A percentile compares a stretch with the other conserved stretches of the same genome.
Evolutionary conservation across 1,284 basidiomycete species (phyloP).

Genomic region (Cryptococcus sp.): DNA sequence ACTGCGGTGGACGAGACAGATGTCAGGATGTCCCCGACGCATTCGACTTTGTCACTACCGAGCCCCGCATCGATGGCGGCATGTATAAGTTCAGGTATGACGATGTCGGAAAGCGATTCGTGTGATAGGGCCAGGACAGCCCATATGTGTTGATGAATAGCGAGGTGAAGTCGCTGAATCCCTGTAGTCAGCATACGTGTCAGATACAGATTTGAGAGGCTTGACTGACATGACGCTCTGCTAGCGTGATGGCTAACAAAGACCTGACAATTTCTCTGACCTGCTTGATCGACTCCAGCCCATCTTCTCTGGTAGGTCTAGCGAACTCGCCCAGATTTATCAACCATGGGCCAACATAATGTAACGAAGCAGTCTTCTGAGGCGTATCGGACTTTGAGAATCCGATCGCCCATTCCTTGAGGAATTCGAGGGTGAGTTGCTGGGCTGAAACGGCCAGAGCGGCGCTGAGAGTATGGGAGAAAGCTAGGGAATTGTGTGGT

Average conservation of each 20-base stretch:
- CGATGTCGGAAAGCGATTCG: constrained; percentile 65
- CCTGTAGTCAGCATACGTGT: constrained; percentile 17
- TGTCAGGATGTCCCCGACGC: constrained; percentile 70
- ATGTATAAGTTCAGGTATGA: constrained; percentile 74
- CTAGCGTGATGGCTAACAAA: constrained; percentile 71
- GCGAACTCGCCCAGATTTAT: constrained; percentile 72
- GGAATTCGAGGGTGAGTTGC: constrained; percentile 79
- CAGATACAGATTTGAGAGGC: background rate
- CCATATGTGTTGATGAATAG: constrained; percentile 75
- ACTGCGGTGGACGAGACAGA: constrained; percentile 74
- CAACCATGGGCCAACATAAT: constrained; percentile 84
- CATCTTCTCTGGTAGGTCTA: constrained; percentile 62
- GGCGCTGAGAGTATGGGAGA: constrained; percentile 68
- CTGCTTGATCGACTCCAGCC: constrained; percentile 33
- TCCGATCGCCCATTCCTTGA: constrained; percentile 71
- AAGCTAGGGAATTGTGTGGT: constrained; percentile 68
- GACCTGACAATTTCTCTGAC: constrained; percentile 75
- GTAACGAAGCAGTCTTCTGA: constrained; percentile 69
- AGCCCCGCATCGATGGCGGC: constrained; percentile 77
- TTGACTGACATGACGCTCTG: constrained; percentile 64
- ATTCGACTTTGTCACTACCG: constrained; percentile 72
- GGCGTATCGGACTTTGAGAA: constrained; percentile 61
- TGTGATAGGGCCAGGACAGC: constrained; percentile 69
- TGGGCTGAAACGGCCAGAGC: constrained; percentile 71
- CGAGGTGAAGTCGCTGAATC: constrained; percentile 62